Evolutionary conservation across 306 rosid genomes (phyloP).

Genomic region (Comarum palustre): DNA sequence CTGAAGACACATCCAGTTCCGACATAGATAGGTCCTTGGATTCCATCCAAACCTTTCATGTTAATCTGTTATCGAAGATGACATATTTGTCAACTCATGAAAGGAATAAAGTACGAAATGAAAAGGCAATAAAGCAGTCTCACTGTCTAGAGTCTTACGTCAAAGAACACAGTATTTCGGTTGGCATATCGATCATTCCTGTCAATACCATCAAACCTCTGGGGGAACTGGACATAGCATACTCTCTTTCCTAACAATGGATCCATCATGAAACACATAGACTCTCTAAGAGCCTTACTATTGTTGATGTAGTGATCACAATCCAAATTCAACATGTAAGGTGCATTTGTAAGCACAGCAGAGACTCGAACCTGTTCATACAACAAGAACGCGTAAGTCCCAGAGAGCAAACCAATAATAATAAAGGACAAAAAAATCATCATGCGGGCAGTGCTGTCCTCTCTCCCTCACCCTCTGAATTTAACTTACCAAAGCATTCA

Average conservation of each 20-base stretch:
- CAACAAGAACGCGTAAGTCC: neutral
- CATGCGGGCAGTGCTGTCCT: neutral
- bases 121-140: slow-evolving; percentile 1
- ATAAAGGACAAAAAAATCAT: neutral
- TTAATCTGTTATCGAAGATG: slow-evolving; percentile 41
- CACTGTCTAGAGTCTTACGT: slow-evolving; percentile 36
- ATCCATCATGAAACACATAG: slow-evolving; percentile 89
- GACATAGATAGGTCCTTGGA: slow-evolving; percentile 73
- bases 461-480: neutral
- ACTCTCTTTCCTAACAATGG: slow-evolving; percentile 50
- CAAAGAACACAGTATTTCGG: slow-evolving; percentile 45
- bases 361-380: slow-evolving; percentile 62
- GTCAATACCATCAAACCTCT: slow-evolving; percentile 43
- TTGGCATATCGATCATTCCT: slow-evolving; percentile 35
- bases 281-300: slow-evolving; percentile 60
- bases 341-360: slow-evolving; percentile 62
- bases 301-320: slow-evolving; percentile 60
- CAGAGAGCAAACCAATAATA: neutral
- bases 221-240: slow-evolving; percentile 65
- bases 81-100: neutral
- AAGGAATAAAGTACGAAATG: slow-evolving; percentile 4
- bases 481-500: slow-evolving; percentile 61
- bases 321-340: slow-evolving; percentile 65
- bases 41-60: slow-evolving; percentile 80
- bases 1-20: slow-evolving; percentile 71